Evolutionary conservation across 1,284 basidiomycete genomes (phyloP), one percentile per base, ranked within the genome.

Genomic region (Phylloboletellus chloephorus): DNA sequence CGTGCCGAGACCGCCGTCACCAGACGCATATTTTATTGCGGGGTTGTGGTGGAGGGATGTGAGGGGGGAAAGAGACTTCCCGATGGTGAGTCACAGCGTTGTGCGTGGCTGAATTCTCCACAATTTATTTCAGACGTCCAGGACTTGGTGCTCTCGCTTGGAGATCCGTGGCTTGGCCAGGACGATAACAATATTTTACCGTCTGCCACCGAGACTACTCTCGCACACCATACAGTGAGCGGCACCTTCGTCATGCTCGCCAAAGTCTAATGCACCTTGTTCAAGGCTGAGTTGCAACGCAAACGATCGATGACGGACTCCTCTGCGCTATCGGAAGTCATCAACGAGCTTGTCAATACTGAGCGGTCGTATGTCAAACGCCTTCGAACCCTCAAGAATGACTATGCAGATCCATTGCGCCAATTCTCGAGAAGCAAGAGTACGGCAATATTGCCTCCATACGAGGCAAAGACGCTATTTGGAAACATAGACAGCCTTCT

Each of bases 381-480:
- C 16, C 72, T 91, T 10, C 75, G 73, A 49, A 78, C 76, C 24
- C 75, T 91, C 52, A 88, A 89, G 65, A 63, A 72, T 21, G 79
- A 85, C 48, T 98, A 97, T 59, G 93, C 93, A 26, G 86, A 93
- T 60, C 93, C 92, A 2, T 71, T 98, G 16, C 80, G 92, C 16
- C 78, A 78, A 39, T 95, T 93, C 58, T 82, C 95, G 20, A 76
- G 79, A 45, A 82, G 76, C 59, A 88, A 88, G 56, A 85, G 86
- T 49, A 91, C 87, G 0, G 79, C 84, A 31, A 91, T 97, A 52
- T 78, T 98, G 35, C 84, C 88, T 3, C 68, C 80, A 13, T 96
- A 95, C 61, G 88, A 96, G 57, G 90, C 94, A 16, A 95, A 92
- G 53, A 85, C 80, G 0, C 72, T 98, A 20, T 98, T 98, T 53